Evolutionary conservation across 805 yeast species (phyloP).

Genomic region (Yamadazyma olivae): DNA sequence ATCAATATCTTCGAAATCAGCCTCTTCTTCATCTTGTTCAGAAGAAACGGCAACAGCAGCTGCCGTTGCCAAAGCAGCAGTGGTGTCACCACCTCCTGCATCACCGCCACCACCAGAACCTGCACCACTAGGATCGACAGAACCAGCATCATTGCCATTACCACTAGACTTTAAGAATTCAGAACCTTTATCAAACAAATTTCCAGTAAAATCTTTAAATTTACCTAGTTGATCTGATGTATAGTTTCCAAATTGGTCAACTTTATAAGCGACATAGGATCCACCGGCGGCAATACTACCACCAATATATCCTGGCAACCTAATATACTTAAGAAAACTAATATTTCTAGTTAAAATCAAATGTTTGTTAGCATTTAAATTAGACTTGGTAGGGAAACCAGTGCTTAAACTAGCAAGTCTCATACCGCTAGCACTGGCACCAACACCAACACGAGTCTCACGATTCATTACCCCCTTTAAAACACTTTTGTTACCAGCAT

Average conservation of each 20-base stretch:
- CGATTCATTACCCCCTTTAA: too few species aligned
- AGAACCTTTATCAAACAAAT: constrained; percentile 46
- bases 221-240: constrained; percentile 64
- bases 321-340: constrained; percentile 47
- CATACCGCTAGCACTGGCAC: too few species aligned
- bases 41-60: constrained; percentile 33
- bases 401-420: too few species aligned
- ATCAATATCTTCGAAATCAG: constrained; percentile 44
- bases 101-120: constrained; percentile 21
- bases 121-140: constrained; percentile 17
- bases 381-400: too few species aligned
- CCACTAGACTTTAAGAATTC: constrained; percentile 33
- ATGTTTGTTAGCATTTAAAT: too few species aligned
- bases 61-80: constrained; percentile 48
- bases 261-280: constrained; percentile 86
- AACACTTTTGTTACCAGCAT: too few species aligned
- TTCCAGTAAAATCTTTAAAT: constrained; percentile 60
- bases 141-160: constrained; percentile 11
- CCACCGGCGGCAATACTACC: constrained; percentile 95
- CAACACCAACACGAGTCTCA: too few species aligned
- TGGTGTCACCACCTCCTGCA: constrained; percentile 31
- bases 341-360: constrained; percentile 31
- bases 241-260: constrained; percentile 77
- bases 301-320: constrained; percentile 79
- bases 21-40: constrained; percentile 40